These are phyloP conservation scores for Trypanosoma congolense DNA, from an alignment of 208 protist species.

Conservation along the genomic window DNA sequence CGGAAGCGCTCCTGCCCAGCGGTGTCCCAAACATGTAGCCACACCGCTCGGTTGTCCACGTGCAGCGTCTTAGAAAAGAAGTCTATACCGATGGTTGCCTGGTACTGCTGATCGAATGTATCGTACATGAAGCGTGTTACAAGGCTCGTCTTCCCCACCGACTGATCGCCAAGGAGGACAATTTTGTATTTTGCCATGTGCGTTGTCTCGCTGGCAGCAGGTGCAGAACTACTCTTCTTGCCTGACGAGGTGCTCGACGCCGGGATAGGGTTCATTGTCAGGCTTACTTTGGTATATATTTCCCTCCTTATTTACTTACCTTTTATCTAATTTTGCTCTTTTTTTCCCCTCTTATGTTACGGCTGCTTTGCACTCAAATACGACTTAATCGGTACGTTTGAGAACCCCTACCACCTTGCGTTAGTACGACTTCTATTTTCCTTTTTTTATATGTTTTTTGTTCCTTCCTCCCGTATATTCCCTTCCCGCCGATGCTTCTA, in stretches of 20 bases:
- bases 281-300: too few species aligned
- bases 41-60: slow-evolving; percentile 59
- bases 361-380: too few species aligned
- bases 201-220: neutral
- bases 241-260: neutral
- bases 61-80: slow-evolving; percentile 98
- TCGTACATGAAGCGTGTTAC: slow-evolving; percentile 98
- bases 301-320: too few species aligned
- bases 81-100: slow-evolving; percentile 99
- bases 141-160: slow-evolving; percentile 96
- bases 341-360: too few species aligned
- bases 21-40: slow-evolving; percentile 93
- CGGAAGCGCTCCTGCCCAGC: slow-evolving; percentile 92
- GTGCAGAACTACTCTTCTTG: neutral
- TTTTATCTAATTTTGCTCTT: too few species aligned
- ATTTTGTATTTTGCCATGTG: slow-evolving; percentile 94
- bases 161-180: slow-evolving; percentile 96
- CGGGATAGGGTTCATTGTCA: neutral
- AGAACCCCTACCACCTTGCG: too few species aligned
- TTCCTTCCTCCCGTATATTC: too few species aligned
- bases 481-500: too few species aligned
- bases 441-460: too few species aligned
- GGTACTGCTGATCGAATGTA: slow-evolving; percentile 92
- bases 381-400: too few species aligned
- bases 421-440: too few species aligned